Evolutionary conservation across 108 stramenopile genomes (phyloP).

Genomic region (Cyclotella baltica): DNA sequence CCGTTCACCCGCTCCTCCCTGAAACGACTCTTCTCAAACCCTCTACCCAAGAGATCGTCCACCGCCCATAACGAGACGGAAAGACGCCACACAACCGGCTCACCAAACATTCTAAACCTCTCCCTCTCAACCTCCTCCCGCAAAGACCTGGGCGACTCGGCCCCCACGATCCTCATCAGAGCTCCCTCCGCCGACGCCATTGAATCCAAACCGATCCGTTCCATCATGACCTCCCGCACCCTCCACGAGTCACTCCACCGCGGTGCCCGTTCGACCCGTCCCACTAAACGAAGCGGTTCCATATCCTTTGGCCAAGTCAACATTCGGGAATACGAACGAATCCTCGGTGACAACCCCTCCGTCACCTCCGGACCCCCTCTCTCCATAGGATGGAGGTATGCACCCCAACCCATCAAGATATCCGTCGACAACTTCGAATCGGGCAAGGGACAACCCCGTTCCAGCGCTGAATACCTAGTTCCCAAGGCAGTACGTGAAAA

Average conservation of each 20-base stretch:
- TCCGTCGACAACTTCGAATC: constrained; percentile 63
- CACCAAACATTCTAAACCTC: neutral
- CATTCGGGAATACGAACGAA: constrained; percentile 81
- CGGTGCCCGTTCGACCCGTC: neutral
- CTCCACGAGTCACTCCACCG: constrained; percentile 50
- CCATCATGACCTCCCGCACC: constrained; percentile 48
- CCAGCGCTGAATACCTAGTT: constrained; percentile 56
- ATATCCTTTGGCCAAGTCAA: constrained; percentile 59
- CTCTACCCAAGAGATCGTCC: neutral
- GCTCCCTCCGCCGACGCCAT: constrained; percentile 16
- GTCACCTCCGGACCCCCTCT: constrained; percentile 68
- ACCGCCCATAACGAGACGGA: neutral
- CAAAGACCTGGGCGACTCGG: constrained; percentile 28
- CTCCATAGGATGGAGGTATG: constrained; percentile 51
- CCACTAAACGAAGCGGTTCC: neutral
- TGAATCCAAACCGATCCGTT: constrained; percentile 28
- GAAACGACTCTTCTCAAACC: neutral
- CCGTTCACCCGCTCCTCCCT: neutral
- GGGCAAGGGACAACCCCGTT: constrained; percentile 41
- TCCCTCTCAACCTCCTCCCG: neutral
- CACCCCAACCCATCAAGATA: constrained; percentile 39
- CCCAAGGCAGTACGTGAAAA: constrained; percentile 66
- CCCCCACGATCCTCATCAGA: constrained; percentile 43
- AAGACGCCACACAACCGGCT: neutral
- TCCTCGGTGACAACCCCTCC: constrained; percentile 83